Percentiles rank a stretch among this genome's conserved stretches.
Evolutionary conservation across 768 basidiomycete genomes (phyloP).

Genomic region (Naematelia encephala): DNA sequence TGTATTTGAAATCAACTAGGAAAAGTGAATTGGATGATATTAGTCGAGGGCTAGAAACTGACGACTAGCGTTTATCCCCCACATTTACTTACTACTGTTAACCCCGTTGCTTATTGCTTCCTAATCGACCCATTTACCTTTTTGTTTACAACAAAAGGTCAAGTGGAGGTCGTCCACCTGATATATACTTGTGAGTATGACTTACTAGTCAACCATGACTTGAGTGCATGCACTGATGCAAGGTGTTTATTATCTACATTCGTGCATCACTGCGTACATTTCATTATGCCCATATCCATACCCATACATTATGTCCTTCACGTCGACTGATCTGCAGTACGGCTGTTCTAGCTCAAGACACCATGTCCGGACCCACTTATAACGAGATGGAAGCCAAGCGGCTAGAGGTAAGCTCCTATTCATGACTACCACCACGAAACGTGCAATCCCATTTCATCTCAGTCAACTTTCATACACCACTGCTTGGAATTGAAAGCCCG

Average conservation of each 20-base stretch:
- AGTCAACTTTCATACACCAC: too few species aligned
- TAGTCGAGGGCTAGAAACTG: too few species aligned
- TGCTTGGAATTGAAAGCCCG: too few species aligned
- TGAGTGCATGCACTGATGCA: too few species aligned
- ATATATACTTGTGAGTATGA: background rate
- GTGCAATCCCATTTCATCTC: background rate
- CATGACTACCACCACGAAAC: background rate
- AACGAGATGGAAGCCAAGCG: conserved; percentile 48
- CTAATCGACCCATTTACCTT: conserved; percentile 1
- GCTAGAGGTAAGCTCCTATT: conserved; percentile 33
- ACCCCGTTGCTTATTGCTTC: background rate
- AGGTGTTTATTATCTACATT: too few species aligned
- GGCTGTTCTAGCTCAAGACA: background rate
- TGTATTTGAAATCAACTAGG: too few species aligned
- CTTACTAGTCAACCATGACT: background rate
- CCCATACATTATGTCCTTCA: background rate
- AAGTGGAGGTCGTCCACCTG: conserved; percentile 24
- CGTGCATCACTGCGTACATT: too few species aligned
- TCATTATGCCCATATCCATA: too few species aligned
- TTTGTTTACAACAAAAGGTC: conserved; percentile 4
- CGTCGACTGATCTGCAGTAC: background rate
- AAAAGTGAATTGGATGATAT: too few species aligned
- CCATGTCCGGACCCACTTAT: conserved; percentile 30
- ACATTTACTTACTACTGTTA: conserved; percentile 13
- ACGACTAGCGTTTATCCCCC: conserved; percentile 1